These are phyloP conservation scores for Leptographium radiaticola DNA, from an alignment of 2,329 filamentous ascomycete species.

Conservation along the genomic window DNA sequence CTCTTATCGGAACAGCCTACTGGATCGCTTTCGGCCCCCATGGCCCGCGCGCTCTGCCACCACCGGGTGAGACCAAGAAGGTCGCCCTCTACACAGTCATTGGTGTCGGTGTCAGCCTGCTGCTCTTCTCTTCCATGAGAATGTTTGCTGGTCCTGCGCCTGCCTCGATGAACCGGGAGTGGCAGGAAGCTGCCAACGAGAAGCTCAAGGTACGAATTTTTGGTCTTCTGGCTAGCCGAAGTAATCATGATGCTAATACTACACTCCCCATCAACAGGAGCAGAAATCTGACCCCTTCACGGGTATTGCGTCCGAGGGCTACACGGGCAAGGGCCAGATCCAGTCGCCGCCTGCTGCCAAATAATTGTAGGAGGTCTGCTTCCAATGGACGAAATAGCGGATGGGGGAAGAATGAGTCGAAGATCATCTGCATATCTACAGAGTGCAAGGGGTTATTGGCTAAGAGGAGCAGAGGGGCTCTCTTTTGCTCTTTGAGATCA, in stretches of 20 bases:
- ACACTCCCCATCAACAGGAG: slow-evolving; percentile 34
- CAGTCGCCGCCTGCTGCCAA: slow-evolving; percentile 50
- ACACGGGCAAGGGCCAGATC: slow-evolving; percentile 65
- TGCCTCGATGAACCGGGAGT: slow-evolving; percentile 90
- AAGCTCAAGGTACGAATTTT: slow-evolving; percentile 65
- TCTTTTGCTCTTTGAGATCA: neutral
- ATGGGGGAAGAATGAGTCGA: neutral
- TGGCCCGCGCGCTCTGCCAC: slow-evolving; percentile 71
- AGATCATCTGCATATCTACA: neutral
- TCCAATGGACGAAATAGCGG: neutral
- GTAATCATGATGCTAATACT: slow-evolving; percentile 6
- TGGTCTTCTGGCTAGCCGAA: neutral
- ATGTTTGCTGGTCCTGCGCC: slow-evolving; percentile 60
- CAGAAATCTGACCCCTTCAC: slow-evolving; percentile 81
- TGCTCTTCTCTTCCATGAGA: slow-evolving; percentile 61
- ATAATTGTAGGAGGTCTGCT: slow-evolving; percentile 17
- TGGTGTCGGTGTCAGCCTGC: slow-evolving; percentile 53
- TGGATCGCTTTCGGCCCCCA: slow-evolving; percentile 98
- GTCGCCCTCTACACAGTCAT: slow-evolving; percentile 60
- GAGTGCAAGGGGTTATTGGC: neutral
- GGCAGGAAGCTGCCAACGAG: slow-evolving; percentile 91
- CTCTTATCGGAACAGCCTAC: slow-evolving; percentile 54
- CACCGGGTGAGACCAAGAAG: slow-evolving; percentile 74
- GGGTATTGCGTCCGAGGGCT: slow-evolving; percentile 67
- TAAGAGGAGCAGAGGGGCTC: neutral